A percentile compares a stretch with the other conserved stretches of the same genome.
phyloP scores from a whole-genome alignment of 164 flowering plant species.

The Vitis amurensis region DNA sequence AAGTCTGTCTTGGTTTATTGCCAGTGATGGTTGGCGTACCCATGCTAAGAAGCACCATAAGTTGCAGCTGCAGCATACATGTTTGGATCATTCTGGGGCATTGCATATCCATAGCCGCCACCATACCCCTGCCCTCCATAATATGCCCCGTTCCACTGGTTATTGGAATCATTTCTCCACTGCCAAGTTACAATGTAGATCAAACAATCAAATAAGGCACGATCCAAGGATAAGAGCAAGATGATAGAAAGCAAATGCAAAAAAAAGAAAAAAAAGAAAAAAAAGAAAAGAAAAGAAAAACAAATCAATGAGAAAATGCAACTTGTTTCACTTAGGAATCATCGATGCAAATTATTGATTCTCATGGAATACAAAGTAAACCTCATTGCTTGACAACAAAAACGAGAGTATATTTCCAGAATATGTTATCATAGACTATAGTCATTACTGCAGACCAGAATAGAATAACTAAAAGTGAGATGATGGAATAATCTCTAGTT shows the following conservation, averaged over 20 bases:
- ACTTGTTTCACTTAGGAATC: too few relatives aligned
- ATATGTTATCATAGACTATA: too few relatives aligned
- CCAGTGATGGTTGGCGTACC: slow-evolving; percentile 17
- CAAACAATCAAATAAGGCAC: not conserved
- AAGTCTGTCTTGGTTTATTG: slow-evolving; percentile 15
- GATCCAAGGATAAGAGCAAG: not conserved
- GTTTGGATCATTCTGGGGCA: slow-evolving; percentile 29
- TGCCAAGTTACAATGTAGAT: slow-evolving; percentile 19
- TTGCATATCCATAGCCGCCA: slow-evolving; percentile 35
- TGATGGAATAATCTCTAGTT: too few relatives aligned
- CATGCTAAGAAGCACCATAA: slow-evolving; percentile 38
- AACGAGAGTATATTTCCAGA: too few relatives aligned
- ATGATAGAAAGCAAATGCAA: not conserved
- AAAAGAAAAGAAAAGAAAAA: not conserved
- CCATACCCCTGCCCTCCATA: slow-evolving; percentile 38
- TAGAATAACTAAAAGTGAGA: too few relatives aligned
- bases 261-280: not conserved
- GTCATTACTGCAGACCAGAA: too few relatives aligned
- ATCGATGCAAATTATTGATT: too few relatives aligned
- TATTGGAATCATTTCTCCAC: slow-evolving; percentile 35
- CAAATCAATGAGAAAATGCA: not conserved
- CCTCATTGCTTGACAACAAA: too few relatives aligned
- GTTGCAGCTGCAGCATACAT: slow-evolving; percentile 41
- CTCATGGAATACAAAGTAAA: too few relatives aligned
- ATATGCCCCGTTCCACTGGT: slow-evolving; percentile 57